Evolutionary conservation across 108 stramenopile species (phyloP).

Genomic region (Cylindrotheca closterium): DNA sequence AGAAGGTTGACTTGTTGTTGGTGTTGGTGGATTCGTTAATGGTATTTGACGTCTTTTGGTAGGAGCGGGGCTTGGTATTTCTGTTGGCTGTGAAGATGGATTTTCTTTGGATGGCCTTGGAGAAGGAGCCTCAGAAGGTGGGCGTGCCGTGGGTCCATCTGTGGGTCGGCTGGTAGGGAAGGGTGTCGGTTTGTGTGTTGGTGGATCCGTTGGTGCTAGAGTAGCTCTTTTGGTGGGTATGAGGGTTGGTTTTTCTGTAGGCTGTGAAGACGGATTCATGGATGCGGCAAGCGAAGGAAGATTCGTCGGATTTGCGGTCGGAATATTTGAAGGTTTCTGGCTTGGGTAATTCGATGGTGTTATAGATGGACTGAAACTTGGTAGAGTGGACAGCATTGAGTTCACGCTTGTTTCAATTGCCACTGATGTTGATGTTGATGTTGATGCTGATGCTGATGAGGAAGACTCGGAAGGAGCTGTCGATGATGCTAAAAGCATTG

Average conservation of each 20-base stretch:
- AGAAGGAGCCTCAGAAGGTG: no score
- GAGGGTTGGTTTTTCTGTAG: constrained; percentile 1
- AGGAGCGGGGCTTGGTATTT: no score
- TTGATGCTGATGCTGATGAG: no score
- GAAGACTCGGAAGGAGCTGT: no score
- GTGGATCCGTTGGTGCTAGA: neutral
- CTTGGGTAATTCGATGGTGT: neutral
- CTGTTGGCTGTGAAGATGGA: no score
- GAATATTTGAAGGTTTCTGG: neutral
- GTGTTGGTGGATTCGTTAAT: no score
- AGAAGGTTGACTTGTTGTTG: no score
- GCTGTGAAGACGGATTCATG: neutral
- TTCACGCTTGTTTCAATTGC: neutral
- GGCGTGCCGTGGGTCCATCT: neutral
- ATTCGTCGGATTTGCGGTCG: neutral
- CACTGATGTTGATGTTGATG: no score
- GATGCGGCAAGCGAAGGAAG: neutral
- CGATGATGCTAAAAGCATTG: no score
- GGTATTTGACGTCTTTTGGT: no score
- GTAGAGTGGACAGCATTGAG: neutral
- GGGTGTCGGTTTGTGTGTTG: neutral
- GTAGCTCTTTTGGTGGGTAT: neutral
- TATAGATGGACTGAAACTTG: neutral
- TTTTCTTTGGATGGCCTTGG: no score
- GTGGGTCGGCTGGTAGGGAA: neutral